Evolutionary conservation across 2,329 filamentous ascomycete species (phyloP).

Genomic region (Ophiosphaerella korrae): DNA sequence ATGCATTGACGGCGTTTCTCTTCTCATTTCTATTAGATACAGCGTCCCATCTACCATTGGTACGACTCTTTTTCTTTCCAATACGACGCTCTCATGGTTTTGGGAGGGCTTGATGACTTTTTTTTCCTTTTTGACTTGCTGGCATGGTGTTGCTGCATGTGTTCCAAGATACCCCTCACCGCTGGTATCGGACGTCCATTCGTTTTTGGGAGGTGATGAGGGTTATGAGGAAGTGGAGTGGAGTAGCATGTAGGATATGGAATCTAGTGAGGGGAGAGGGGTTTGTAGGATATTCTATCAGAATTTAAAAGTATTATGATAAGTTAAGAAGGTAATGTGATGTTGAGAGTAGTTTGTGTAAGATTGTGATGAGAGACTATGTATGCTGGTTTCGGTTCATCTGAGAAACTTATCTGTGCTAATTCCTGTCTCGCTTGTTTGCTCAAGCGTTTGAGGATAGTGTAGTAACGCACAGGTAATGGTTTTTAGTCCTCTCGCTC

Average conservation of each 20-base stretch:
- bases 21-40: neutral
- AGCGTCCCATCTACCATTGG: slow-evolving; percentile 14
- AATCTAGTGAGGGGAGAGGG: neutral
- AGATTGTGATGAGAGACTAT: too few species aligned
- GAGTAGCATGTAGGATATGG: neutral
- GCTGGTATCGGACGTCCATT: slow-evolving; percentile 44
- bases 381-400: too few species aligned
- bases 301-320: too few species aligned
- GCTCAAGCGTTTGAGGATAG: too few species aligned
- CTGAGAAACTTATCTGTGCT: too few species aligned
- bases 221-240: neutral
- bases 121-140: slow-evolving; percentile 7
- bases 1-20: slow-evolving; percentile 9
- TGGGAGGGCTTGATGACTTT: slow-evolving; percentile 7
- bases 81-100: neutral
- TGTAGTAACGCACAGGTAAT: too few species aligned
- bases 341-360: too few species aligned
- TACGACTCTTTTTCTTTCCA: slow-evolving; percentile 6
- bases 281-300: too few species aligned
- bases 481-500: too few species aligned
- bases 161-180: slow-evolving; percentile 43
- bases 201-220: slow-evolving; percentile 19
- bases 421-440: too few species aligned
- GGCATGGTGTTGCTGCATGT: slow-evolving; percentile 5
- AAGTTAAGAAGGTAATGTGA: too few species aligned